Conservation (phyloP, 1,284 basidiomycete genomes). For the Polyporus tsugae region DNA sequence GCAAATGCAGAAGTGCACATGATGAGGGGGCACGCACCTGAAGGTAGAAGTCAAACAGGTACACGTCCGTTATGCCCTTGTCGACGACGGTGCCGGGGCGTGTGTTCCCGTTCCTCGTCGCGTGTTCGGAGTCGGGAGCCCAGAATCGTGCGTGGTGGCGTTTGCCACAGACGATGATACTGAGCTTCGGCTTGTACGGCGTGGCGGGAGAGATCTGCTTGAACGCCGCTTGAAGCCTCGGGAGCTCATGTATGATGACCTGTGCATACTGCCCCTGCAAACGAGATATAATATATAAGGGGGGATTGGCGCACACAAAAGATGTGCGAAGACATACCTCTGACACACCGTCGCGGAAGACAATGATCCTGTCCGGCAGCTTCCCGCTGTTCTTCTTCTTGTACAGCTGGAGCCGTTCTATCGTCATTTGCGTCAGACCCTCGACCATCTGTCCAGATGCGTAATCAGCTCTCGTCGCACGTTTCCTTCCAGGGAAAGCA, state of each 20-base stretch:
- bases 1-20: neutral
- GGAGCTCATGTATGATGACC: constrained; percentile 65
- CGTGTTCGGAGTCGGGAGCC: constrained; percentile 55
- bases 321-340: constrained; percentile 52
- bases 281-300: constrained; percentile 14
- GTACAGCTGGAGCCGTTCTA: constrained; percentile 70
- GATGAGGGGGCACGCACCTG: constrained; percentile 47
- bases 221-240: constrained; percentile 64
- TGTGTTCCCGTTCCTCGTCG: constrained; percentile 74
- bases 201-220: constrained; percentile 54
- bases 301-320: neutral
- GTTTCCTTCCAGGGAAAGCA: neutral
- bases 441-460: constrained; percentile 64
- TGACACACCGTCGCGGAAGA: constrained; percentile 81
- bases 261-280: constrained; percentile 71
- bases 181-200: constrained; percentile 67
- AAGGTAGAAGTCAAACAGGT: constrained; percentile 81
- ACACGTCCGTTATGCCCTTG: constrained; percentile 74
- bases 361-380: constrained; percentile 69
- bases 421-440: constrained; percentile 69
- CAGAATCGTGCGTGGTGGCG: constrained; percentile 79
- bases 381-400: constrained; percentile 53
- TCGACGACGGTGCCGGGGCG: constrained; percentile 81
- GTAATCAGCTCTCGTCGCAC: neutral
- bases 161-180: constrained; percentile 82